A percentile compares a stretch with the other conserved stretches of the same genome.
phyloP scores from a whole-genome alignment of 2,329 filamentous ascomycete species.

The Ilyonectria sp. region DNA sequence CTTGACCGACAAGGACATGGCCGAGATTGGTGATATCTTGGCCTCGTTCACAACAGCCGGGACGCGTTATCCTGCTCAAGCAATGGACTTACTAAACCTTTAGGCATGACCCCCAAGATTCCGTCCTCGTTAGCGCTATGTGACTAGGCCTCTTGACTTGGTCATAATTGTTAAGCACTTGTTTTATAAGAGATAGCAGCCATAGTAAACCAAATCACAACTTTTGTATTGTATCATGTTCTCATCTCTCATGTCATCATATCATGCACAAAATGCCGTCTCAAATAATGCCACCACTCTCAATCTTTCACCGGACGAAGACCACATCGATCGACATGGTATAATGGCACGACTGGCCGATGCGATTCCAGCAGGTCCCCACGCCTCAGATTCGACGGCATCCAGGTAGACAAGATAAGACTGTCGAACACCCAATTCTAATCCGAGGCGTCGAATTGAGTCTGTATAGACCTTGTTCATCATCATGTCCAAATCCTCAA shows the following conservation, averaged over 20 bases:
- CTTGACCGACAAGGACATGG: conserved; percentile 65
- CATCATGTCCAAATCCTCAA: conserved; percentile 32
- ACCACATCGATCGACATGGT: conserved; percentile 58
- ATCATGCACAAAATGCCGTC: conserved; percentile 29
- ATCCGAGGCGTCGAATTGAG: conserved; percentile 42
- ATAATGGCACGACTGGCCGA: conserved; percentile 43
- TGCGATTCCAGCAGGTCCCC: conserved; percentile 28
- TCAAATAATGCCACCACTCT: conserved; percentile 53
- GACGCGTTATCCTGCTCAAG: conserved; percentile 60
- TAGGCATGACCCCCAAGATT: conserved; percentile 4
- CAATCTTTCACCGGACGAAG: conserved; percentile 50
- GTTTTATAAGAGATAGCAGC: background rate
- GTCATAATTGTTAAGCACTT: background rate
- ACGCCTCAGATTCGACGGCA: conserved; percentile 36
- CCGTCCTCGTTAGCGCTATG: background rate
- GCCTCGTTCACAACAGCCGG: conserved; percentile 64
- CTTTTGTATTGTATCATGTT: conserved; percentile 21
- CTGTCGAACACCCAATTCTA: conserved; percentile 19
- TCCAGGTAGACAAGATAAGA: conserved; percentile 55
- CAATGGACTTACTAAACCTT: conserved; percentile 38
- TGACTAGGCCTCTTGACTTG: background rate
- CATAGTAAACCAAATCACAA: conserved; percentile 5
- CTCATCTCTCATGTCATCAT: conserved; percentile 32
- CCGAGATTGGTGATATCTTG: conserved; percentile 65
- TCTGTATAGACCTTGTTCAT: conserved; percentile 41